phyloP scores from a whole-genome alignment of 2,329 filamentous ascomycete genomes.

The Beauveria rudraprayagi region DNA sequence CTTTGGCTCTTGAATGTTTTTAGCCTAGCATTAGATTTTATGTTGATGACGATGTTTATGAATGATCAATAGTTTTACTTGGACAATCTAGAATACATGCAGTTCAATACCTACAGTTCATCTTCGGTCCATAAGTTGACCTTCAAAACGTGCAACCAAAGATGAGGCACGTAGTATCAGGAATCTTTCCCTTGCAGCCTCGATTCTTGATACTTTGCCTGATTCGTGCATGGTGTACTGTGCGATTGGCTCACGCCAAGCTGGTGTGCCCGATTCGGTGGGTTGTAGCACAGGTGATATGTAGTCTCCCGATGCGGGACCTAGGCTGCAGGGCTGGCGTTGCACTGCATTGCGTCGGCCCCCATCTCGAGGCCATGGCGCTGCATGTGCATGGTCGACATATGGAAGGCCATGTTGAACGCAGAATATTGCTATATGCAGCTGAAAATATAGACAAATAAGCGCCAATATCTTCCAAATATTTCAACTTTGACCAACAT shows the following conservation, averaged over 20 bases:
- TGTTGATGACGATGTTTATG: no score
- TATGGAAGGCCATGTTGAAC: neutral
- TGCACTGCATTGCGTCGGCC: neutral
- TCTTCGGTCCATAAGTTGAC: no score
- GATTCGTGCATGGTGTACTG: neutral
- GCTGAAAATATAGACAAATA: neutral
- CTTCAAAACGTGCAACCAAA: no score
- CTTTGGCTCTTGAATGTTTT: no score
- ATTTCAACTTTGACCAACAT: neutral
- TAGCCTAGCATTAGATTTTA: no score
- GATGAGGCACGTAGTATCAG: no score
- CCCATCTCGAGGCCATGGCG: neutral
- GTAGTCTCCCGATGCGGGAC: neutral
- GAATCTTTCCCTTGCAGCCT: no score
- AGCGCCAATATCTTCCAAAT: neutral
- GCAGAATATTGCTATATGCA: neutral
- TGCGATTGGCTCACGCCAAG: neutral
- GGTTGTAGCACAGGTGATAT: no score
- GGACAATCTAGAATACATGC: no score
- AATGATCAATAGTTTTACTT: no score
- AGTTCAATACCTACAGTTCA: no score
- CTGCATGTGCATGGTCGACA: neutral
- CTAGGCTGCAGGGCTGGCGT: neutral
- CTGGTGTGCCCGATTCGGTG: neutral
- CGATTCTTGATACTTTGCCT: neutral